Evolutionary conservation across 305 asterid species (phyloP).

Genomic region (Coffea humblotiana): DNA sequence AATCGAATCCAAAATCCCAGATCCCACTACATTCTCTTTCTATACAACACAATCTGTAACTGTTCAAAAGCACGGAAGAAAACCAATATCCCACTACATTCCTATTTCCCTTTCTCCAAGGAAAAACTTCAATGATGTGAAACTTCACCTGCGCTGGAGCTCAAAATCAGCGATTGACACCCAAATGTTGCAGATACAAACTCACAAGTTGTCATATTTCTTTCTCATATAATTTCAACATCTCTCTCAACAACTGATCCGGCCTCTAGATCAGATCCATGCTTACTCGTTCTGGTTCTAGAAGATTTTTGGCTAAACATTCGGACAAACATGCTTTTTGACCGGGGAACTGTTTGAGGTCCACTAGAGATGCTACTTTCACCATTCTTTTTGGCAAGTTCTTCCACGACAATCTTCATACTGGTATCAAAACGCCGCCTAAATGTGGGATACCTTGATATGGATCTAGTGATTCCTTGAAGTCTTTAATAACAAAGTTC

Average conservation of each 20-base stretch:
- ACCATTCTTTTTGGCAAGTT: constrained; percentile 56
- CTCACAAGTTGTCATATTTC: too few species aligned
- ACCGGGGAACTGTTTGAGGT: constrained; percentile 37
- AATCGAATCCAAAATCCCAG: too few species aligned
- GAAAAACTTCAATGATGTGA: not conserved
- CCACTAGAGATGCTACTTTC: constrained; percentile 25
- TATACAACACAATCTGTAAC: too few species aligned
- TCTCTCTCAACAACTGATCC: constrained; percentile 43
- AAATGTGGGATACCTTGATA: constrained; percentile 81
- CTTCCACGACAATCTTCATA: constrained; percentile 52
- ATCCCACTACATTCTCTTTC: too few species aligned
- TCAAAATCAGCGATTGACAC: not conserved
- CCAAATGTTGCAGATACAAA: constrained; percentile 4
- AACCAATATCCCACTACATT: too few species aligned
- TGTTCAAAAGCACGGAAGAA: too few species aligned
- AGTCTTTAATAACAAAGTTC: constrained; percentile 41
- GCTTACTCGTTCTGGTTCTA: constrained; percentile 35
- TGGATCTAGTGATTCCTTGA: constrained; percentile 81
- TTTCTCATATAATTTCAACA: constrained; percentile 36
- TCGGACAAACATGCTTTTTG: constrained; percentile 60
- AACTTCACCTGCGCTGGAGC: not conserved
- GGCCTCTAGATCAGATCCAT: constrained; percentile 41
- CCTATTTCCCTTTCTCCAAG: not conserved
- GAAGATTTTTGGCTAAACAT: constrained; percentile 62
- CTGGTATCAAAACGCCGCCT: constrained; percentile 81